Evolutionary conservation across 768 basidiomycete genomes (phyloP).

Genomic region (Holtermanniella nyarrowii): DNA sequence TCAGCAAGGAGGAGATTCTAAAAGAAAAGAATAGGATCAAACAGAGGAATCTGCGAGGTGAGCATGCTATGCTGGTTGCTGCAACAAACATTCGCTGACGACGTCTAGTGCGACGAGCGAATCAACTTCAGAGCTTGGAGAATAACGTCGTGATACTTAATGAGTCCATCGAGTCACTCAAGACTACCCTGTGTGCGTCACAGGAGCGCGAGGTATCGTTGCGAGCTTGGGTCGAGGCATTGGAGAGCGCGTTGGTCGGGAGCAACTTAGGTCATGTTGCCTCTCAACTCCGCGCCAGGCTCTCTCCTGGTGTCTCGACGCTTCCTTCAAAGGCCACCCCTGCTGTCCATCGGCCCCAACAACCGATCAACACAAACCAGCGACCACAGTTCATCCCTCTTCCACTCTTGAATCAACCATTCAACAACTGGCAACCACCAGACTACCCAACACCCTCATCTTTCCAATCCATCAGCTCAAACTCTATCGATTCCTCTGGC

Average conservation of each 20-base stretch:
- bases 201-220: neutral
- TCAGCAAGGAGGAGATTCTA: neutral
- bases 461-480: too few species aligned
- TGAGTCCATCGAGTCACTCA: neutral
- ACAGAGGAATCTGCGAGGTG: neutral
- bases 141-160: neutral
- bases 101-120: neutral
- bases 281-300: neutral
- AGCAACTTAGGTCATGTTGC: neutral
- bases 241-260: neutral
- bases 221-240: neutral
- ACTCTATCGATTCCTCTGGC: too few species aligned
- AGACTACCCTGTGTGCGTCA: neutral
- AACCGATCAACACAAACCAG: too few species aligned
- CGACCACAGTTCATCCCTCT: too few species aligned
- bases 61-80: too few species aligned
- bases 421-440: too few species aligned
- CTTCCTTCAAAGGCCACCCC: too few species aligned
- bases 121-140: neutral
- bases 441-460: too few species aligned
- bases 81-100: too few species aligned
- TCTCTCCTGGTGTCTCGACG: too few species aligned
- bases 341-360: too few species aligned
- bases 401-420: too few species aligned
- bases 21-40: neutral